Base-by-base conservation (phyloP, 2,329 filamentous ascomycete genomes). In the Sporothrix inflata region DNA sequence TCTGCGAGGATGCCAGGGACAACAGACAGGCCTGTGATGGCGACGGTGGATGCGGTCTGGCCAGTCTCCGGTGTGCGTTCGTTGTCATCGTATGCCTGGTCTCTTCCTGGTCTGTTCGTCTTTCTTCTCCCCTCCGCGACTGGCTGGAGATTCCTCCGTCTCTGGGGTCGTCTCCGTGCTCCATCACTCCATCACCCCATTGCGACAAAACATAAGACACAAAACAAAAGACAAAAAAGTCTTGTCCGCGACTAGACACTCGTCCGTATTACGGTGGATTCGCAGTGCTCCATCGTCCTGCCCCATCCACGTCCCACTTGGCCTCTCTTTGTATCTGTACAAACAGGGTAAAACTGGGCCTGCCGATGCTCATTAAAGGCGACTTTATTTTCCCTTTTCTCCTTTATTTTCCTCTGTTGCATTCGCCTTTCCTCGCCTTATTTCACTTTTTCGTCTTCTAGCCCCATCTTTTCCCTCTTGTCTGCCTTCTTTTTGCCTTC, bases 281-380 rank as follows among this genome's bases (percentile, higher is more conserved):
- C 45, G 4, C 11, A 55, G 51, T 4, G 19, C 6, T 16, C 51
- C 51, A 55, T 55, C 30, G 3, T 6, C 30, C 30, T 34, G 30
- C 30, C 30, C 30, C 30, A 34, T 30, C 51, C 24, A 30, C 24
- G 12, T 24, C 34, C 34, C 19, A 21, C 55, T 60, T 60, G 30
- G 55, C 30, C 24, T 19, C 19, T 60, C 57, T 38, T 61, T n/a
- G 34, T 61, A 21, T 19, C 14, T 7, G 9, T 61, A 61, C 34
- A 63, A 63, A 42, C 57, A 42, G 57, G 57, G 57, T 63, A 61
- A 63, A 42, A 63, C n/a, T 42, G 57, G 57, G 57, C 57, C 57
- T 63, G 57, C 57, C 57, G 57, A 42, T 42, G n/a, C 57, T 63
- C 57, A 63, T 42, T 40, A 21, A 24, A 42, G 34, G 9, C 38